These are phyloP conservation scores for Fusarium subglutinans DNA, from an alignment of 2,329 filamentous ascomycete genomes.

Conservation along the genomic window DNA sequence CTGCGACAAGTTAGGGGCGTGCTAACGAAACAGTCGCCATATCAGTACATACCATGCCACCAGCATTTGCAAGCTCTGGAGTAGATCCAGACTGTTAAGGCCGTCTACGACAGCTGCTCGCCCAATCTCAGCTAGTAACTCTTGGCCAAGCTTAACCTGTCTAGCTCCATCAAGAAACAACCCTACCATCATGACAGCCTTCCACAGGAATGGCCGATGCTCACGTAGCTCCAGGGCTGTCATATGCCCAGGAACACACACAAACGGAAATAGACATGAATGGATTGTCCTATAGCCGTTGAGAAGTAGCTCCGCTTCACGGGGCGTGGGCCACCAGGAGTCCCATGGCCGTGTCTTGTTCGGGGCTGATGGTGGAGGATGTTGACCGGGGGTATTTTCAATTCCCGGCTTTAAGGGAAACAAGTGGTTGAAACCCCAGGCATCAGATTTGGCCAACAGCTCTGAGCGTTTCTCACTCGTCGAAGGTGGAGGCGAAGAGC, in stretches of 20 bases:
- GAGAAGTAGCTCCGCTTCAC: conserved; percentile 55
- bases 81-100: conserved; percentile 56
- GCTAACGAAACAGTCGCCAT: neutral
- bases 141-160: conserved; percentile 55
- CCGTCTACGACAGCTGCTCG: conserved; percentile 53
- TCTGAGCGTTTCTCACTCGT: conserved; percentile 3
- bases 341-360: conserved; percentile 37
- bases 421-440: conserved; percentile 47
- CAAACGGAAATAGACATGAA: conserved; percentile 56
- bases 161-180: conserved; percentile 54
- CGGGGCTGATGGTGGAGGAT: conserved; percentile 19
- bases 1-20: conserved; percentile 41
- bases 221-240: conserved; percentile 49
- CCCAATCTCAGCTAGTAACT: conserved; percentile 55
- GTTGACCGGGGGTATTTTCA: conserved; percentile 1
- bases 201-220: conserved; percentile 58
- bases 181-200: conserved; percentile 57
- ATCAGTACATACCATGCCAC: conserved; percentile 54
- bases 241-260: conserved; percentile 51
- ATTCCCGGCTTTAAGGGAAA: conserved; percentile 44
- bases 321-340: conserved; percentile 53
- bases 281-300: conserved; percentile 47
- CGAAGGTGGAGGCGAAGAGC: conserved; percentile 14
- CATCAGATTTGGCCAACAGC: conserved; percentile 12
- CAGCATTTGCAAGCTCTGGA: conserved; percentile 58